Conservation (phyloP, 352 stramenopile species). For the Globisporangium orthogonon region DNA sequence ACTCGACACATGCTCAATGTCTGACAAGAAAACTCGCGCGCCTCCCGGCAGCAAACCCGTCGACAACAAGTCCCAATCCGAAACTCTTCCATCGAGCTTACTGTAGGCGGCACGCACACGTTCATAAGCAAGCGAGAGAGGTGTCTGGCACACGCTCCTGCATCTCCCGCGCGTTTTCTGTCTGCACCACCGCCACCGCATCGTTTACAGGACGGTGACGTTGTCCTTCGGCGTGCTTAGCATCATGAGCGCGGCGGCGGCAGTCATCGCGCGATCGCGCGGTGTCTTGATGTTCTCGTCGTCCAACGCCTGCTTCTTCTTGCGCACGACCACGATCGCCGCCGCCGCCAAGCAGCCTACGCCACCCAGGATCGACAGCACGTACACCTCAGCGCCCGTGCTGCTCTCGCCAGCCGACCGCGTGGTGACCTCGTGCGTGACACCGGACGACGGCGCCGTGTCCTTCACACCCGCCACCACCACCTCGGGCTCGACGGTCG, state of each 20-base stretch:
- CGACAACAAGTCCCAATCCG: not conserved
- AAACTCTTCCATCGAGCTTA: not conserved
- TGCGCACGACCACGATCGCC: slow-evolving; percentile 52
- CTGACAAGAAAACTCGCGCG: not conserved
- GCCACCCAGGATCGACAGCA: slow-evolving; percentile 25
- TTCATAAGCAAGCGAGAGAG: not conserved
- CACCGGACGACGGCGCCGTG: not conserved
- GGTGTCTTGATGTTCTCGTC: slow-evolving; percentile 57
- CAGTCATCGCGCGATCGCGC: slow-evolving; percentile 21
- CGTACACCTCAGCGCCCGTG: slow-evolving; percentile 23
- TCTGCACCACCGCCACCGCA: not conserved
- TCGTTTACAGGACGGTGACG: slow-evolving; percentile 26
- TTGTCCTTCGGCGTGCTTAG: slow-evolving; percentile 52
- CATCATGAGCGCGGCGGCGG: slow-evolving; percentile 20
- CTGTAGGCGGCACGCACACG: not conserved
- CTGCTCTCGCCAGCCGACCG: slow-evolving; percentile 6
- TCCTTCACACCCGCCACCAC: slow-evolving; percentile 17
- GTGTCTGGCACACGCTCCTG: not conserved
- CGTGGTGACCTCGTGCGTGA: slow-evolving; percentile 22
- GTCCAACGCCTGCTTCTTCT: slow-evolving; percentile 63
- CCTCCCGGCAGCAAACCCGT: not conserved
- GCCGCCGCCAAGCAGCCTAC: slow-evolving; percentile 39
- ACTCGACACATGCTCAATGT: not conserved
- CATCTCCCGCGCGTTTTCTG: not conserved
- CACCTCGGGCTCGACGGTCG: not conserved